Base-by-base conservation (phyloP, 192 early-diverging fungal species). In the Backusella psychrophila region DNA sequence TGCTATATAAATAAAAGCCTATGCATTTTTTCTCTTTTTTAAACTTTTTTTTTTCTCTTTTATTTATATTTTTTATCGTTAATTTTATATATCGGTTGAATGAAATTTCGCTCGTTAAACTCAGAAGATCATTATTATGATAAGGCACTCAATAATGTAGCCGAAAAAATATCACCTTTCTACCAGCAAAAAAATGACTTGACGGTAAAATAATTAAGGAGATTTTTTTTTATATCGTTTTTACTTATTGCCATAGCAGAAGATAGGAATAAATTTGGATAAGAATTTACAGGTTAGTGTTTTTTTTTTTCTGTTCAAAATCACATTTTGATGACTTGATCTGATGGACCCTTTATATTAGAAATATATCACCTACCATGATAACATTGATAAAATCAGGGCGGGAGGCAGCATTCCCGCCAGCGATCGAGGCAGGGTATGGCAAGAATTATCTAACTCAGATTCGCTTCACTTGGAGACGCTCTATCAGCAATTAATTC, bases 401-500 rank as follows among this genome's bases (percentile, higher is more conserved):
- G 83, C 82, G 49, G 96, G 96, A 63, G 56, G 56, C 17, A 49
- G 46, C 4, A 86, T 98, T 23, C 96, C 96, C 2, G 80, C 86
- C 17, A 85, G 90, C 46, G 79, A 97, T 66, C 92, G 96, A 68
- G 96, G 96, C 38, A 85, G 91, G 66, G 89, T 96, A 41, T 97
- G 96, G 96, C 94, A 93, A 81, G 88, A 92, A 42, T 91, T 98
- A 87, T 91, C 90, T 41, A 91, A 92, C 72, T 93, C 93, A 52
- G 92, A 92, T 66, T 90, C 88, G 8, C 90, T 89, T n/a, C 89
- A 91, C 66, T 82, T 97, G 72, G 95, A 96, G 82, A 87, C 89
- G 0, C 87, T 93, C 36, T 98, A 95, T 82, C 80, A 89, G 31
- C 92, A 91, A 77, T 89, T 98, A 49, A 72, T 97, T 21, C 76